These are phyloP conservation scores for Ceratocystis huliohia DNA, from an alignment of 2,329 filamentous ascomycete species.

Conservation along the genomic window DNA sequence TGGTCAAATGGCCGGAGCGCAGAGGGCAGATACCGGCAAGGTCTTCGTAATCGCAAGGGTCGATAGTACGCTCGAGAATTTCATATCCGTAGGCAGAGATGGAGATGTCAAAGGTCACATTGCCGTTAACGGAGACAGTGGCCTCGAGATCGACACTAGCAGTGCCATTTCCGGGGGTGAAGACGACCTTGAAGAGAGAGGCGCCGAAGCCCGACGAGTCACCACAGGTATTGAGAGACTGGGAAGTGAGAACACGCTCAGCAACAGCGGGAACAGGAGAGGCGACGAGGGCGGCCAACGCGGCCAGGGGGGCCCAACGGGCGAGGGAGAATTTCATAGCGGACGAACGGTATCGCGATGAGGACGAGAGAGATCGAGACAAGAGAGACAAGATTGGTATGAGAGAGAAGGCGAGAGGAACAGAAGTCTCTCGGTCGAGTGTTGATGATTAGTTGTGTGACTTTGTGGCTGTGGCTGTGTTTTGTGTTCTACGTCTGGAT, in stretches of 20 bases:
- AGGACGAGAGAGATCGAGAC: background rate
- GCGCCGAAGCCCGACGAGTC: constrained; percentile 74
- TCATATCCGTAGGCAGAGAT: constrained; percentile 74
- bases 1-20: constrained; percentile 59
- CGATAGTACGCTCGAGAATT: constrained; percentile 51
- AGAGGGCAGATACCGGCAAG: constrained; percentile 78
- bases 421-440: background rate
- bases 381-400: background rate
- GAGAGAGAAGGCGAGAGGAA: background rate
- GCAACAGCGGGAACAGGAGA: constrained; percentile 36
- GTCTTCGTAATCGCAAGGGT: constrained; percentile 57
- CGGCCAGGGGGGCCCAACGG: constrained; percentile 31
- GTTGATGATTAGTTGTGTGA: background rate
- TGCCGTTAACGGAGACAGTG: constrained; percentile 69
- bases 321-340: constrained; percentile 34
- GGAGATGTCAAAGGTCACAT: constrained; percentile 62
- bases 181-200: constrained; percentile 74
- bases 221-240: constrained; percentile 75
- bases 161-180: constrained; percentile 61
- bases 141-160: constrained; percentile 65
- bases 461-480: background rate
- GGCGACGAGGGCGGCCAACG: constrained; percentile 16
- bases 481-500: background rate
- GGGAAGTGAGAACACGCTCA: constrained; percentile 60
- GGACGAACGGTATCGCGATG: background rate